Evolutionary conservation across 441 rosid species (phyloP), one percentile per base, ranked within the genome.

Genomic region (Gossypium lobatum): DNA sequence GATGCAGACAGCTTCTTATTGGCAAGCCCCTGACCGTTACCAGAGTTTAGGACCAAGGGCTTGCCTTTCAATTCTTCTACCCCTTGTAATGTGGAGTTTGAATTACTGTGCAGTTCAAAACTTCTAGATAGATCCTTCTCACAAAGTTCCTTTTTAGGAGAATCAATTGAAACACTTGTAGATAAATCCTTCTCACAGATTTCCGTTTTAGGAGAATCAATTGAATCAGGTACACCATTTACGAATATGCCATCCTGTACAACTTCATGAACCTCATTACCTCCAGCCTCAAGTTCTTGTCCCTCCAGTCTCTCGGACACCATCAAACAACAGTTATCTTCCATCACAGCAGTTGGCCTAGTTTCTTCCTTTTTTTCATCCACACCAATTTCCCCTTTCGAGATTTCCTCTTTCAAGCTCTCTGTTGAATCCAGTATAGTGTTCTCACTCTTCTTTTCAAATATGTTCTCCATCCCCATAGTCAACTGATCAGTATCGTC

Each of bases 1-100:
- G 97, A 92, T 70, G 98, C 98, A 62, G 98, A 95, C 76, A 95
- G 79, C 83, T 92, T 95, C 80, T 86, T 91, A 80, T 84, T 87
- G 59, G 88, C 87, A 73, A 86, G 72, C 74, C 80, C 91, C 72
- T 75, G 80, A 42, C 79, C 73, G 59, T 86, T 91, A 67, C 84
- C 83, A 17, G 83, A 79, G 78, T 76, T 84, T 17, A 79, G 54
- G 70, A 68, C 72, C 68, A 78, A 70, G 55, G 82, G 75, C 79
- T 84, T 88, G 70, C 86, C 97, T 85, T 85, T 92, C 81, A 79
- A 74, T 78, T 88, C 96, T 82, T 86, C 91, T 2, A 73, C 72
- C 61, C 67, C 84, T 57, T 73, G 79, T 45, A 75, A 45, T 14
- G 52, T 73, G 64, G 77, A 71, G 73, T 72, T 68, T 28, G 79